Percentiles rank a stretch among this genome's conserved stretches.
Conservation (phyloP, 805 yeast species). For the Hanseniaspora jakobsenii region DNA sequence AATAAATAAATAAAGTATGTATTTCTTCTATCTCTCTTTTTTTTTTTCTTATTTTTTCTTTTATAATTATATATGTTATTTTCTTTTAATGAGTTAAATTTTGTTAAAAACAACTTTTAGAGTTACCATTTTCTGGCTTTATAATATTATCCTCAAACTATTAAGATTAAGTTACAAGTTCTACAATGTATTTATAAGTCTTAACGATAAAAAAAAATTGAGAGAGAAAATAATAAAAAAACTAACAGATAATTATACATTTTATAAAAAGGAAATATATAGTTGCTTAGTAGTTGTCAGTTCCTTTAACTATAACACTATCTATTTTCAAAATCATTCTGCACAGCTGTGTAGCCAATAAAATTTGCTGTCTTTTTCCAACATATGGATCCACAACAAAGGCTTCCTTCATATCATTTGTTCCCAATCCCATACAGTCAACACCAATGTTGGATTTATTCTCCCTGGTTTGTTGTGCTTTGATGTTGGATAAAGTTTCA, state of each 20-base stretch:
- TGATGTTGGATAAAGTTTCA: constrained; percentile 72
- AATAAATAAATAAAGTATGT: too few species aligned
- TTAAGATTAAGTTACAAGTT: too few species aligned
- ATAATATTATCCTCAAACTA: too few species aligned
- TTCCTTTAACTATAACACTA: constrained; percentile 85
- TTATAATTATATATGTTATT: too few species aligned
- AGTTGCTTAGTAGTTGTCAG: constrained; percentile 48
- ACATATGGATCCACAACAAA: constrained; percentile 95
- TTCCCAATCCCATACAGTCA: constrained; percentile 81
- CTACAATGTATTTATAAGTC: too few species aligned
- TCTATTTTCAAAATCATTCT: constrained; percentile 96
- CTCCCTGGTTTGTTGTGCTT: constrained; percentile 73
- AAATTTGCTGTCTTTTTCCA: constrained; percentile 91
- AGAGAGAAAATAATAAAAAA: neutral
- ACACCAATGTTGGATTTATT: constrained; percentile 67
- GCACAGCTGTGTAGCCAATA: constrained; percentile 91
- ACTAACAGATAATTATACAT: neutral
- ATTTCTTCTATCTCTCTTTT: too few species aligned
- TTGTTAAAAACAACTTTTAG: too few species aligned
- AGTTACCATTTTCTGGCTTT: too few species aligned
- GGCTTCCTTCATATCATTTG: constrained; percentile 83
- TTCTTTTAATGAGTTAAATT: too few species aligned
- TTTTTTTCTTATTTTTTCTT: too few species aligned
- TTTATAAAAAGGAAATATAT: neutral
- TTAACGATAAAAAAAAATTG: too few species aligned